phyloP scores from a whole-genome alignment of 805 yeast species.

The Blastobotrys muscicola region DNA sequence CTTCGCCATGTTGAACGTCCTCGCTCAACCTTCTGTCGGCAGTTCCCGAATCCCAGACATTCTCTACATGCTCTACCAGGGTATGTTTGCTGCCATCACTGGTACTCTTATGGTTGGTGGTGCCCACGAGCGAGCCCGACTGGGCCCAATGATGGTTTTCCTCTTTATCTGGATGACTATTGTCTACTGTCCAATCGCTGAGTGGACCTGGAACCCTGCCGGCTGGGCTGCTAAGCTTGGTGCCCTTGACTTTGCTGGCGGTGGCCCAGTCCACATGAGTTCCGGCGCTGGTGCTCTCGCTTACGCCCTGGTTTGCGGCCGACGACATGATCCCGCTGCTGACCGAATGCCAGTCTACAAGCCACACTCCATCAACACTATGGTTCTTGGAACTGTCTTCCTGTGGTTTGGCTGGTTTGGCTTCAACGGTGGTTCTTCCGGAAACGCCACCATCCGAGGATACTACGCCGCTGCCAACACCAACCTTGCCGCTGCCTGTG shows the following conservation, averaged over 20 bases:
- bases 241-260: conserved; percentile 94
- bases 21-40: conserved; percentile 67
- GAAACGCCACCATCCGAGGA: conserved; percentile 85
- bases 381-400: conserved; percentile 87
- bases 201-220: conserved; percentile 93
- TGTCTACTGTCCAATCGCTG: conserved; percentile 92
- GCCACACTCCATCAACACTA: conserved; percentile 87
- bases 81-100: conserved; percentile 92
- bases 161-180: conserved; percentile 89
- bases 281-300: conserved; percentile 94
- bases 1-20: conserved; percentile 70
- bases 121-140: conserved; percentile 93
- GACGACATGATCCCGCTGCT: conserved; percentile 68
- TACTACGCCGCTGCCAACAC: conserved; percentile 92
- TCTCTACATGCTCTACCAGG: conserved; percentile 83
- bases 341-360: conserved; percentile 75
- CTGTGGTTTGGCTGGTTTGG: conserved; percentile 99
- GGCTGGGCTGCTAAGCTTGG: conserved; percentile 77
- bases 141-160: conserved; percentile 94
- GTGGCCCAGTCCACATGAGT: conserved; percentile 94
- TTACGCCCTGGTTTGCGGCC: conserved; percentile 85
- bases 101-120: conserved; percentile 95
- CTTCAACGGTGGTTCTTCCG: conserved; percentile 97
- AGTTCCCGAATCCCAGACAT: conserved; percentile 72
- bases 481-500: conserved; percentile 85